These are phyloP conservation scores for Otatea glauca DNA, from an alignment of 176 grass and related monocot species.

Conservation along the genomic window DNA sequence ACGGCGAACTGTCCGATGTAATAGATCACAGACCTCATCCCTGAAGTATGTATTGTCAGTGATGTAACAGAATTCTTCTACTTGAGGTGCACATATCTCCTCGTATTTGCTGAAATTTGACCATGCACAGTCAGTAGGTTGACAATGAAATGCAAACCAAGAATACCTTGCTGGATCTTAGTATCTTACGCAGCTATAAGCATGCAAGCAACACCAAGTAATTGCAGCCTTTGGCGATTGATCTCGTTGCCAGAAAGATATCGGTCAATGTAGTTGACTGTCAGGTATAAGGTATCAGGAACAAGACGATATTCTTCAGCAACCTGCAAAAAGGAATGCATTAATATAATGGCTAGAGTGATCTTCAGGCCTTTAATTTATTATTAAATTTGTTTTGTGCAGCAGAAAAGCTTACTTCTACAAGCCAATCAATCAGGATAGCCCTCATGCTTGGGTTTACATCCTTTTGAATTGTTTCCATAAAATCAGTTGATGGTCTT, in stretches of 20 bases:
- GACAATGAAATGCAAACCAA: conserved; percentile 22
- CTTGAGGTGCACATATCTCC: conserved; percentile 97
- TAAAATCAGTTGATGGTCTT: conserved; percentile 80
- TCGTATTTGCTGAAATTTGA: conserved; percentile 84
- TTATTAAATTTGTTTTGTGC: not conserved
- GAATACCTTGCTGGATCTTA: not conserved
- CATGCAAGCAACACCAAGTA: conserved; percentile 98
- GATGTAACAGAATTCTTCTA: conserved; percentile 99
- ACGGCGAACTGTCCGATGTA: not conserved
- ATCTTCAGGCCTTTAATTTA: not conserved
- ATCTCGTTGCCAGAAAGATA: conserved; percentile 97
- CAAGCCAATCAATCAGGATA: conserved; percentile 98
- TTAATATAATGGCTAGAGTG: conserved; percentile 3
- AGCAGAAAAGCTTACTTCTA: conserved; percentile 69
- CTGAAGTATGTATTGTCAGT: conserved; percentile 99
- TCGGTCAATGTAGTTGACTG: conserved; percentile 90
- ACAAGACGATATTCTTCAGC: conserved; percentile 95
- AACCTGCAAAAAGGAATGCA: conserved; percentile 55
- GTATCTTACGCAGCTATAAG: conserved; percentile 94
- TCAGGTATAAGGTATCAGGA: conserved; percentile 91
- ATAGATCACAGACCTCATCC: conserved; percentile 68
- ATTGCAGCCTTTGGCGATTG: conserved; percentile 85
- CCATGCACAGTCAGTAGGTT: conserved; percentile 12
- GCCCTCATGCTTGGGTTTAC: conserved; percentile 92
- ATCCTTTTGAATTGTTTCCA: conserved; percentile 92